These are phyloP conservation scores for Tetrapisispora taiwanensis DNA, from an alignment of 805 yeast species.

Conservation along the genomic window DNA sequence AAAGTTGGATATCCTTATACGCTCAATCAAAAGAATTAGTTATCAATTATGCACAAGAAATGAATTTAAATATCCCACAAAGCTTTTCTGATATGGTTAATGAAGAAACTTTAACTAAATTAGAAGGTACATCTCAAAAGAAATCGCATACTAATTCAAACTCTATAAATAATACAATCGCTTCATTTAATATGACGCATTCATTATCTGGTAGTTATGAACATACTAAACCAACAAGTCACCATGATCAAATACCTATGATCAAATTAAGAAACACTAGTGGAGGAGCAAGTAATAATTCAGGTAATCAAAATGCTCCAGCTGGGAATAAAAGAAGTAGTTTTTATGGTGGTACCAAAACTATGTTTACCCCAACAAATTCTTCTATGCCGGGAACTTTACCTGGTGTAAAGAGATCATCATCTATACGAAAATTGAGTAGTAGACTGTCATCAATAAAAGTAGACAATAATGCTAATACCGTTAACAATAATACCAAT, in stretches of 20 bases:
- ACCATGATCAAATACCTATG: not conserved
- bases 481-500: not conserved
- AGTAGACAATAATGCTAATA: not conserved
- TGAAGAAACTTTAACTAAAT: slow-evolving; percentile 1
- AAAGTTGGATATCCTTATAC: slow-evolving; percentile 14
- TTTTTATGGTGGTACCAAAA: slow-evolving; percentile 17
- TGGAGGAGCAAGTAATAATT: not conserved
- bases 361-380: slow-evolving; percentile 7
- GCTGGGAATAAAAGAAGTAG: slow-evolving; percentile 16
- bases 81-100: not conserved
- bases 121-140: not conserved
- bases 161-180: slow-evolving; percentile 1
- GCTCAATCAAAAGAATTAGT: slow-evolving; percentile 11
- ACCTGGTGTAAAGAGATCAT: slow-evolving; percentile 13
- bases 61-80: slow-evolving; percentile 6
- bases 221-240: not conserved
- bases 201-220: not conserved
- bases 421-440: slow-evolving; percentile 8
- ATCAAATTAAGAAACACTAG: slow-evolving; percentile 3
- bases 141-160: not conserved
- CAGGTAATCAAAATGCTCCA: not conserved
- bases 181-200: not conserved
- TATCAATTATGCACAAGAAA: slow-evolving; percentile 8
- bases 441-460: slow-evolving; percentile 3
- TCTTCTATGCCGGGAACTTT: slow-evolving; percentile 18